Evolutionary conservation across 1,284 basidiomycete genomes (phyloP), one percentile per base, ranked within the genome.

Genomic region (Trametes sp.): DNA sequence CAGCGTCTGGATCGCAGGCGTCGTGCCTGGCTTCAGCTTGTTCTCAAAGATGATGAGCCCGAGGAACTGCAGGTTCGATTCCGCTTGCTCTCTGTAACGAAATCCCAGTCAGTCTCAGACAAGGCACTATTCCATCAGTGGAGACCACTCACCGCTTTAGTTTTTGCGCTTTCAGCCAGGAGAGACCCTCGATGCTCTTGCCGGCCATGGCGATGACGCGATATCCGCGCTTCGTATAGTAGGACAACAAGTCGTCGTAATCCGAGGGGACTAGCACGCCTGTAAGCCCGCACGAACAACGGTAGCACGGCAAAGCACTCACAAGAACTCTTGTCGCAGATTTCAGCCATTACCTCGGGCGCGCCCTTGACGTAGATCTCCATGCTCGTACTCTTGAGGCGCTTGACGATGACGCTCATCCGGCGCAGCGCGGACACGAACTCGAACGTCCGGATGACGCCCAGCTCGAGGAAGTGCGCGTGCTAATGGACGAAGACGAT

Each of bases 11-110:
- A 99, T 98, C 23, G 94, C 95, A 21, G 95, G 93, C 0, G 94
- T 84, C 0, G 98, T 98, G 10, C 93, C 96, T 6, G 93, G 88
- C 76, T 99, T 99, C 66, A 99, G 83, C 79, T 98, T 96, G 82
- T 99, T 99, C 77, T 99, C 98, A 73, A 99, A 99, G 59, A 99
- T 96, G 73, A 99, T 92, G 48, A 99, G 82, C 7, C 98, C 98
- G 14, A 99, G 85, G 81, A 99, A 99, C 53, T 89, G 90, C 10
- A 99, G 82, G 42, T 88, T 88, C 13, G 90, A 93, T 75, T 99
- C 98, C 21, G 96, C 97, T 78, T 97, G 94, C 74, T 98, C 97
- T 41, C 94, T 96, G 70, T 9, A 38, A 41, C 38, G 16, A 14
- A n/a, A 4, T 19, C 8, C 4, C 16, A 19, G n/a, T 41, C 16